Conservation (phyloP, 2,329 filamentous ascomycete species). For the Cercospora citrullina region DNA sequence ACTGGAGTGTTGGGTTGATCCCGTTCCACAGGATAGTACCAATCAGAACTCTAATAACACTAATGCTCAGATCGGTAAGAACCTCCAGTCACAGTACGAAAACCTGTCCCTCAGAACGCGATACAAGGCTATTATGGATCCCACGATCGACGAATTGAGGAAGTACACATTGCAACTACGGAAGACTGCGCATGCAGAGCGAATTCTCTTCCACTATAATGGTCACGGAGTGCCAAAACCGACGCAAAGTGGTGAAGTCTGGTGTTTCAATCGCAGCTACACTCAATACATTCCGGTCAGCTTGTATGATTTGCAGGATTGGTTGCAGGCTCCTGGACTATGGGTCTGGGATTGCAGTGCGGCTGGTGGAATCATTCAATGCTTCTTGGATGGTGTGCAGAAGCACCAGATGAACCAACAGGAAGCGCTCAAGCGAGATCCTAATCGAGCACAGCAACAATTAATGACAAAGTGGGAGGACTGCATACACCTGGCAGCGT, state of each 20-base stretch:
- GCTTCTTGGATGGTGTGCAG: slow-evolving; percentile 90
- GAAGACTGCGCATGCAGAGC: slow-evolving; percentile 90
- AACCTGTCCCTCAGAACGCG: slow-evolving; percentile 91
- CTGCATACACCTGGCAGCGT: slow-evolving; percentile 90
- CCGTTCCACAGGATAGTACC: slow-evolving; percentile 61
- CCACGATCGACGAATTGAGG: slow-evolving; percentile 94
- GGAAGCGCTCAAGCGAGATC: slow-evolving; percentile 73
- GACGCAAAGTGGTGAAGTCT: slow-evolving; percentile 93
- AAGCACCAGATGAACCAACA: slow-evolving; percentile 90
- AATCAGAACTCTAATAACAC: slow-evolving; percentile 37
- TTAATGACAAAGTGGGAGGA: slow-evolving; percentile 67
- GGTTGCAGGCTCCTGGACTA: slow-evolving; percentile 91
- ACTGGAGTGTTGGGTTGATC: slow-evolving; percentile 95
- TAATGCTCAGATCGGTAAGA: slow-evolving; percentile 89
- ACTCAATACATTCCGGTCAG: slow-evolving; percentile 98
- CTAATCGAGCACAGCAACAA: slow-evolving; percentile 42
- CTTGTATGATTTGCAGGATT: slow-evolving; percentile 89
- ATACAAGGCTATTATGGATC: slow-evolving; percentile 95
- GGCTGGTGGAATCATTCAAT: slow-evolving; percentile 90
- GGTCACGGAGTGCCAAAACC: slow-evolving; percentile 96
- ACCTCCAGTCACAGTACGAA: slow-evolving; percentile 94
- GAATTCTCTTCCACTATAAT: slow-evolving; percentile 98
- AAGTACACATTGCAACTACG: slow-evolving; percentile 91
- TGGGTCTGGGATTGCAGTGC: slow-evolving; percentile 99
- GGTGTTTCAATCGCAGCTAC: slow-evolving; percentile 99